Evolutionary conservation across 2,329 filamentous ascomycete species (phyloP).

Genomic region (Simplicillium aogashimaense): DNA sequence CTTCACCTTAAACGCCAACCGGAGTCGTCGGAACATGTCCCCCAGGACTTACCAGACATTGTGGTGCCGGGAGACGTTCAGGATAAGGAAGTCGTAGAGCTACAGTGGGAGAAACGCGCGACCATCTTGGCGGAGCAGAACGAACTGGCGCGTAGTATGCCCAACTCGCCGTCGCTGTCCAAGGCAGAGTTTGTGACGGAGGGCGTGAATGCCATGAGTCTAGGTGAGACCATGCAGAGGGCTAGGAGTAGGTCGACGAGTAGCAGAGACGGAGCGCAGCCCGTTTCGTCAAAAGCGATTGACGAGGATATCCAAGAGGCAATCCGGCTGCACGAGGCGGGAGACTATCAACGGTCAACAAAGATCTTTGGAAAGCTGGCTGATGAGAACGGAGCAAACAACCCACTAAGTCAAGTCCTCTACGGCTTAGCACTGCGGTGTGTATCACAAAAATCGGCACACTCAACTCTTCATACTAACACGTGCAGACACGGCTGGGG

Average conservation of each 20-base stretch:
- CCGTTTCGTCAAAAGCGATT: conserved; percentile 39
- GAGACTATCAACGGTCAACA: conserved; percentile 72
- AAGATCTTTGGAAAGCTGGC: conserved; percentile 75
- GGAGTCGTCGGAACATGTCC: conserved; percentile 63
- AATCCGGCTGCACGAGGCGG: conserved; percentile 84
- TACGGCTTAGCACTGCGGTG: conserved; percentile 86
- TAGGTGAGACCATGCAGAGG: conserved; percentile 8
- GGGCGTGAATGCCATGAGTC: conserved; percentile 11
- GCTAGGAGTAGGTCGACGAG: conserved; percentile 11
- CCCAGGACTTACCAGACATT: conserved; percentile 70
- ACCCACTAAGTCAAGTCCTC: conserved; percentile 88
- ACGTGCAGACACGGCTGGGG: conserved; percentile 80
- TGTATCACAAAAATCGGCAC: conserved; percentile 25
- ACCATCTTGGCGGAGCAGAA: conserved; percentile 71
- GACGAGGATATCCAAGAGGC: conserved; percentile 82
- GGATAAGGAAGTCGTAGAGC: conserved; percentile 44
- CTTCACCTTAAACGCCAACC: conserved; percentile 53
- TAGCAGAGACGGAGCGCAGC: conserved; percentile 6
- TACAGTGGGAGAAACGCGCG: conserved; percentile 85
- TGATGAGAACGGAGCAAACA: conserved; percentile 75
- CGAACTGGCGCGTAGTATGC: conserved; percentile 34
- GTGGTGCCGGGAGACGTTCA: conserved; percentile 31
- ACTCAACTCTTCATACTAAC: conserved; percentile 5
- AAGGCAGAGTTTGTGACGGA: conserved; percentile 15
- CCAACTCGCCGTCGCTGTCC: conserved; percentile 22